Percentiles rank a stretch among this genome's conserved stretches.
Evolutionary conservation across 2,329 filamentous ascomycete genomes (phyloP).

Genomic region (Ilyonectria mors-panacis): DNA sequence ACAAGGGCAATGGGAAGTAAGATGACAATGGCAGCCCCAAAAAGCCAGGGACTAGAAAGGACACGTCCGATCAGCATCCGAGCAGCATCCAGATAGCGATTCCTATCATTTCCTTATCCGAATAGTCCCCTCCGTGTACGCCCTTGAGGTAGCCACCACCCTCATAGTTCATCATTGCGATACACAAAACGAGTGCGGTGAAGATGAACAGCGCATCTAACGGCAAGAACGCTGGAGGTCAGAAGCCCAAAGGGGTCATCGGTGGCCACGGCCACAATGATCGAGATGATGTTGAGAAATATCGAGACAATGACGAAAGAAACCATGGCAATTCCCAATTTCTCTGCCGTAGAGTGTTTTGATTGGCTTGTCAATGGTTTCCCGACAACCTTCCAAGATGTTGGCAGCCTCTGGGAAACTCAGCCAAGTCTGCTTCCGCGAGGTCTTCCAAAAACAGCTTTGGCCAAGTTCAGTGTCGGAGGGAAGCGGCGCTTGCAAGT

Average conservation of each 20-base stretch:
- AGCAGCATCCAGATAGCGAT: conserved; percentile 37
- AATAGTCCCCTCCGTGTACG: conserved; percentile 23
- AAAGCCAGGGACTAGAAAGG: conserved; percentile 28
- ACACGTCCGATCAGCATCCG: conserved; percentile 33
- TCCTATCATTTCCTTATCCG: conserved; percentile 39
- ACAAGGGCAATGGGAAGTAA: conserved; percentile 25
- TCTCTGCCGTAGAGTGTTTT: conserved; percentile 29
- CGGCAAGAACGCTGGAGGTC: conserved; percentile 7
- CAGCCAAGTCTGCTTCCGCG: not conserved
- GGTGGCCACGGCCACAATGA: conserved; percentile 17
- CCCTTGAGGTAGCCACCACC: conserved; percentile 34
- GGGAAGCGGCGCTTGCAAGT: conserved; percentile 32
- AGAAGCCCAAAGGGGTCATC: not conserved
- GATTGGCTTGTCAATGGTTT: conserved; percentile 29
- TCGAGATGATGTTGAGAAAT: conserved; percentile 32
- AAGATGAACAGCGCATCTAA: conserved; percentile 38
- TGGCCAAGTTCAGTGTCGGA: conserved; percentile 37
- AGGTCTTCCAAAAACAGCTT: conserved; percentile 34
- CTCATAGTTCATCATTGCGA: conserved; percentile 41
- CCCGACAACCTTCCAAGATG: conserved; percentile 21
- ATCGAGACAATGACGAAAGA: conserved; percentile 34
- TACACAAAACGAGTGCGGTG: conserved; percentile 32
- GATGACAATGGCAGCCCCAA: conserved; percentile 2
- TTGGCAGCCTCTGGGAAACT: conserved; percentile 4
- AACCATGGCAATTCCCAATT: conserved; percentile 29